These are phyloP conservation scores for Salinomyces thailandicus DNA, from an alignment of 2,329 filamentous ascomycete species.

Conservation along the genomic window DNA sequence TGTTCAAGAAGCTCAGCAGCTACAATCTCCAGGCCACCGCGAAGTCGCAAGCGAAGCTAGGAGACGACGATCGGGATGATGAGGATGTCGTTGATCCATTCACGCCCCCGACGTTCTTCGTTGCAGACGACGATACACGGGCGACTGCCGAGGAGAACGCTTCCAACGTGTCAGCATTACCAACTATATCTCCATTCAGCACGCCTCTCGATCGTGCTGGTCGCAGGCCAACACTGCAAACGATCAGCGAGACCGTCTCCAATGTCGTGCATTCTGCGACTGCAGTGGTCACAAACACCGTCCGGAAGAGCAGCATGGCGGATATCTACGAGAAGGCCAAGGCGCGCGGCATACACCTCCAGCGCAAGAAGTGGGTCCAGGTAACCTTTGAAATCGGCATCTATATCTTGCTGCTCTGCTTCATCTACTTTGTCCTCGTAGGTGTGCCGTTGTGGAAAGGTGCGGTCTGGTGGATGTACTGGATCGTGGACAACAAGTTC, in stretches of 20 bases:
- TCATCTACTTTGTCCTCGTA: conserved; percentile 39
- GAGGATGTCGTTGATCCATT: not conserved
- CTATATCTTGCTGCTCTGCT: conserved; percentile 28
- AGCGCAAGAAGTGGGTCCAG: conserved; percentile 25
- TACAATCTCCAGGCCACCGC: conserved; percentile 1
- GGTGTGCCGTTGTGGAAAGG: conserved; percentile 39
- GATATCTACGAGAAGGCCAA: conserved; percentile 18
- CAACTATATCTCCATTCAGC: not conserved
- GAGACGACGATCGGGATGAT: not conserved
- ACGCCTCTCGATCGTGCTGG: not conserved
- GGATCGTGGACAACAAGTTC: conserved; percentile 3
- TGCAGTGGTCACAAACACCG: conserved; percentile 1
- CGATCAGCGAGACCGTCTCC: not conserved
- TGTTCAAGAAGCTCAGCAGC: conserved; percentile 3
- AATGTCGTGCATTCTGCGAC: not conserved
- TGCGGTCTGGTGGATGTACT: conserved; percentile 35
- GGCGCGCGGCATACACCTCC: conserved; percentile 8
- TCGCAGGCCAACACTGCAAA: not conserved
- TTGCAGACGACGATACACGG: not conserved
- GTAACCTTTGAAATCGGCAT: conserved; percentile 30
- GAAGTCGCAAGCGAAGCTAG: not conserved
- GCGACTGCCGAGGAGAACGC: not conserved
- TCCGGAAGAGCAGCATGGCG: conserved; percentile 6
- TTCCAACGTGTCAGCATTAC: not conserved
- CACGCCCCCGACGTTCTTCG: not conserved